Evolutionary conservation across 1,284 basidiomycete species (phyloP), one percentile per base, ranked within the genome.

Genomic region (Singerocomus inundabilis): DNA sequence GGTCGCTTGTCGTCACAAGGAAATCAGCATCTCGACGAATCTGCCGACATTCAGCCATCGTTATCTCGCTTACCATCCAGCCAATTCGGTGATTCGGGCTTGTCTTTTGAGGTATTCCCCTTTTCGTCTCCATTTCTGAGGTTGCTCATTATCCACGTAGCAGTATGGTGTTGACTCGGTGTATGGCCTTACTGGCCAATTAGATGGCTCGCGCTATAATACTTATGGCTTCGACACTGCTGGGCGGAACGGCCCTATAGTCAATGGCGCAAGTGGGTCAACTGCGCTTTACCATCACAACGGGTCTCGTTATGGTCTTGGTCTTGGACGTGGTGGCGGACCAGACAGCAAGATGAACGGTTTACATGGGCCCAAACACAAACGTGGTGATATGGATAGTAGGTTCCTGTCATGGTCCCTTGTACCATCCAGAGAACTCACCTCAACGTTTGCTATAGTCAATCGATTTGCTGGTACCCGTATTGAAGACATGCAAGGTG

Each of bases 391-490:
- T 61, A 82, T 93, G 60, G 94, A 98, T 70, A 85, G 93, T 58
- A 84, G 92, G 76, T 93, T 79, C 83, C 24, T 64, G 79, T 12
- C 68, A 29, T 42, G 5, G 7, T 38, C 6, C 32, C 11, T 42
- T 34, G 18, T 33, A 49, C 5, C 24, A 40, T n/a, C 29, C 4
- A 39, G 39, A 29, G 18, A 48, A 15, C 43, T 51, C 57, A 40
- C 47, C 15, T 49, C 28, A 25, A 13, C 21, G 12, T 39, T 53
- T 38, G 44, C 44, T 43, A 1, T 53, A 92, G 91, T 95, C 70
- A 98, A 98, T 73, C 85, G 94, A 10, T 98, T 97, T 69, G 85
- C 94, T 25, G 92, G 93, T 26, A 96, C 93, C 38, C 87, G 93
- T 44, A 79, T 99, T 48, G 97, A 99, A 68, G 97, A 99, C 65